Conservation (phyloP, 805 yeast genomes). For the Lipomyces yamadae region DNA sequence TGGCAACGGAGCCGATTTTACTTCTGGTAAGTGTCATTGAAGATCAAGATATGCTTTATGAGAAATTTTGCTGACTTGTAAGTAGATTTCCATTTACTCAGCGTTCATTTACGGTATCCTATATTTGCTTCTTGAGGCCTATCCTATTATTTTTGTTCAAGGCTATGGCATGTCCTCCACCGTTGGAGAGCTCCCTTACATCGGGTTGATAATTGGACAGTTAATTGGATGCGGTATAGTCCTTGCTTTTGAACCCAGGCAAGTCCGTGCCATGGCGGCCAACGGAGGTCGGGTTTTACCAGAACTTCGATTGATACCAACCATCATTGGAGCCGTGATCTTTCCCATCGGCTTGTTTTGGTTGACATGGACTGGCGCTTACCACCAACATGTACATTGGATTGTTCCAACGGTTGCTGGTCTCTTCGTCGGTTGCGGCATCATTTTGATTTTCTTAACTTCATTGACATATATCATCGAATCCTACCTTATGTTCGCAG, state of each 20-base stretch:
- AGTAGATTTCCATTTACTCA: constrained; percentile 64
- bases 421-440: constrained; percentile 63
- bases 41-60: neutral
- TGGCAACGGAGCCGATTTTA: constrained; percentile 71
- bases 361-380: constrained; percentile 88
- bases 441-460: constrained; percentile 66
- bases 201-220: constrained; percentile 75
- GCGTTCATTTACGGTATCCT: constrained; percentile 82
- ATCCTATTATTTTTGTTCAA: constrained; percentile 68
- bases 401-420: constrained; percentile 70
- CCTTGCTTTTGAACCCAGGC: constrained; percentile 60
- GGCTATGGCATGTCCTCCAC: constrained; percentile 67
- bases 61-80: neutral
- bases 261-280: constrained; percentile 53
- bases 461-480: constrained; percentile 70
- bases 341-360: constrained; percentile 83
- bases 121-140: constrained; percentile 73
- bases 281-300: constrained; percentile 70
- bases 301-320: constrained; percentile 77
- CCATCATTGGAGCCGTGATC: constrained; percentile 70
- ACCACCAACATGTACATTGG: constrained; percentile 72
- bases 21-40: constrained; percentile 47
- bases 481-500: constrained; percentile 67
- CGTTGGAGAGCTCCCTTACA: constrained; percentile 76
- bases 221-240: constrained; percentile 60